A percentile compares a stretch with the other conserved stretches of the same genome.
phyloP scores from a whole-genome alignment of 805 yeast genomes.

The Grigorovia transvaalensis region DNA sequence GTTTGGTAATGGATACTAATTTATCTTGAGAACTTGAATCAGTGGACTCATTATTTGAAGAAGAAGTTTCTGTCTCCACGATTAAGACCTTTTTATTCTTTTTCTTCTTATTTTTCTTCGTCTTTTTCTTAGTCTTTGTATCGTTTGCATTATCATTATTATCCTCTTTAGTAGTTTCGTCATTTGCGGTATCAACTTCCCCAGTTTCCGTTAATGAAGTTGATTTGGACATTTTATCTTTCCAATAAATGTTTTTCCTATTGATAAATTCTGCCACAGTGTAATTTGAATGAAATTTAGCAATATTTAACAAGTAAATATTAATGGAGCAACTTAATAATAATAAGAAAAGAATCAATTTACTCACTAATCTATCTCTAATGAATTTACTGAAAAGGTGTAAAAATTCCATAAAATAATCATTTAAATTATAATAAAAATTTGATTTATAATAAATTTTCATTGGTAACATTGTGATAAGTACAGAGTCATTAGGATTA shows the following conservation, averaged over 20 bases:
- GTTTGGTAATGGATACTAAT: slow-evolving; percentile 22
- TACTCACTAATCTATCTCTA: slow-evolving; percentile 71
- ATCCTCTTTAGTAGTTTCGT: slow-evolving; percentile 18
- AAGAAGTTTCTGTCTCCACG: background rate
- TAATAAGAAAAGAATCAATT: slow-evolving; percentile 61
- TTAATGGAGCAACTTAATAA: slow-evolving; percentile 72
- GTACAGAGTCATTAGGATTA: slow-evolving; percentile 35
- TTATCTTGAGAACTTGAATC: background rate
- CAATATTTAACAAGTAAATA: slow-evolving; percentile 75
- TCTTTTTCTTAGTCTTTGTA: background rate
- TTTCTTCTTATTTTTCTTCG: slow-evolving; percentile 1
- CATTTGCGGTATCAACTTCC: background rate
- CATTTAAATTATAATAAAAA: slow-evolving; percentile 50
- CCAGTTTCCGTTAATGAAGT: background rate
- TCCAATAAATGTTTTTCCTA: slow-evolving; percentile 1
- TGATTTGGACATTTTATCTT: background rate
- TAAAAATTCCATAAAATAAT: slow-evolving; percentile 19
- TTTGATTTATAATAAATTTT: slow-evolving; percentile 51
- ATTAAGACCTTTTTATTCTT: background rate
- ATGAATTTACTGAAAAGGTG: slow-evolving; percentile 41
- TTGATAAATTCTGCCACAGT: slow-evolving; percentile 24
- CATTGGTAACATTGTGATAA: slow-evolving; percentile 50
- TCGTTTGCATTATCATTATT: background rate
- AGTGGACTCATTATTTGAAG: background rate
- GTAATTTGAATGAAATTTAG: slow-evolving; percentile 50